Percentiles rank a stretch among this genome's conserved stretches.
These are phyloP conservation scores for Bonia amplexicaulis DNA, from an alignment of 176 grass and related monocot species.

Conservation along the genomic window DNA sequence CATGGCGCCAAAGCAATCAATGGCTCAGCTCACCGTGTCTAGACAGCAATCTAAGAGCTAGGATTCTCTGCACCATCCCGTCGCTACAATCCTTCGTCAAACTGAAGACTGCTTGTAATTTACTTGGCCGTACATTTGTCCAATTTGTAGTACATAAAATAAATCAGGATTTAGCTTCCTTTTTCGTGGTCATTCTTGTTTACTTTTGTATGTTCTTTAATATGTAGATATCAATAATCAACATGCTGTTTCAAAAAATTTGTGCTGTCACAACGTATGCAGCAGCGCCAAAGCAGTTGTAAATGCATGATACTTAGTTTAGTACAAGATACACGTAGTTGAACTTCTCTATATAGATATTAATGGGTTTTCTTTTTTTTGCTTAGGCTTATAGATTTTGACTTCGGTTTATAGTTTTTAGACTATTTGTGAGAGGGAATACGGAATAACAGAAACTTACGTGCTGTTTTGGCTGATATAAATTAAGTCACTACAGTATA, in stretches of 20 bases:
- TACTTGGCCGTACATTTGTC: background rate
- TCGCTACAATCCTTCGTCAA: background rate
- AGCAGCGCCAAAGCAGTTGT: background rate
- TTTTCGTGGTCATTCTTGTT: background rate
- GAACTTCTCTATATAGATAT: too few relatives aligned
- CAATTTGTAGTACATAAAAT: background rate
- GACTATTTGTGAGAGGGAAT: accelerated
- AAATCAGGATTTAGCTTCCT: background rate
- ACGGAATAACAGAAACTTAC: too few relatives aligned
- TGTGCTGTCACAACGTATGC: background rate
- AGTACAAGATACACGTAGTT: too few relatives aligned
- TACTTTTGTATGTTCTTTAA: background rate
- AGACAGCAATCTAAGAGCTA: conserved; percentile 10
- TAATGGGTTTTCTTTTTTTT: too few relatives aligned
- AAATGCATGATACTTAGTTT: background rate
- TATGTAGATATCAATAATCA: background rate
- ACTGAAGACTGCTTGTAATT: background rate
- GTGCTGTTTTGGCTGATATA: too few relatives aligned
- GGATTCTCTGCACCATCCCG: conserved; percentile 19
- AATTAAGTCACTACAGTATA: too few relatives aligned
- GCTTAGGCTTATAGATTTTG: too few relatives aligned
- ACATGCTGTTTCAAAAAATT: background rate
- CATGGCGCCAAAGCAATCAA: conserved; percentile 49
- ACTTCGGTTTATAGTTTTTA: too few relatives aligned
- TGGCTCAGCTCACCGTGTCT: conserved; percentile 25